Base-by-base conservation (phyloP, 805 yeast species). In the Metschnikowia aberdeeniae region DNA sequence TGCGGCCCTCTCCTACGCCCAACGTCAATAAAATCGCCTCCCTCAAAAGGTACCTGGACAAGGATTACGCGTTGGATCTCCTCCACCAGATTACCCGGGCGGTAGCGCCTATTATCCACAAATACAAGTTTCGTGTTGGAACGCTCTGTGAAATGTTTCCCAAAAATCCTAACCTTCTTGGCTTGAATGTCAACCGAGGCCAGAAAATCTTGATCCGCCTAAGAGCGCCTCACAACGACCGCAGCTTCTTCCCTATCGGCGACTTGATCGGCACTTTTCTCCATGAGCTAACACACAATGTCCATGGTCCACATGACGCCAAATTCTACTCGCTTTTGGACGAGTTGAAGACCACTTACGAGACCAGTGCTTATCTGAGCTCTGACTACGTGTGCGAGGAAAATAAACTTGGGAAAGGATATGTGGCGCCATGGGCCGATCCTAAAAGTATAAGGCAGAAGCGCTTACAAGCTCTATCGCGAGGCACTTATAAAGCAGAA, bases 261-360 rank as follows among this genome's bases (percentile, higher is more conserved):
- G 81, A 81, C 41, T 65, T 90, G 1, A 59, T 90, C 22, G 96
- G 89, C 1, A 89, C 96, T 0, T 77, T 89, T 81, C 68, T 92
- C 5, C 98, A 92, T 63, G 98, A 92, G 61, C 70, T 92, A 34
- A 78, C 88, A 1, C 98, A 92, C 61, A 90, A 89, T 60, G 60
- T 72, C 17, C 68, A 69, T 56, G 96, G 97, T 0, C 86, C 95
- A 0, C 98, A 92, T 59, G 84, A 92, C 66, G 76, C 67, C 2
- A 66, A 65, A 47, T 92, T 92, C 59, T 87, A 87, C 59, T 67
- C 67, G 41, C 73, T 75, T 41, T 62, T 89, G 51, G 92, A 86
- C 44, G 80, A 77, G 47, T 68, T 86, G 34, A 77, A 76, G 45
- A 68, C 67, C 5, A 66, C 84, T 55, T 80, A 66, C 55, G 72